These are phyloP conservation scores for Pseudonitzschia multistriata DNA, from an alignment of 108 stramenopile genomes.

Conservation along the genomic window DNA sequence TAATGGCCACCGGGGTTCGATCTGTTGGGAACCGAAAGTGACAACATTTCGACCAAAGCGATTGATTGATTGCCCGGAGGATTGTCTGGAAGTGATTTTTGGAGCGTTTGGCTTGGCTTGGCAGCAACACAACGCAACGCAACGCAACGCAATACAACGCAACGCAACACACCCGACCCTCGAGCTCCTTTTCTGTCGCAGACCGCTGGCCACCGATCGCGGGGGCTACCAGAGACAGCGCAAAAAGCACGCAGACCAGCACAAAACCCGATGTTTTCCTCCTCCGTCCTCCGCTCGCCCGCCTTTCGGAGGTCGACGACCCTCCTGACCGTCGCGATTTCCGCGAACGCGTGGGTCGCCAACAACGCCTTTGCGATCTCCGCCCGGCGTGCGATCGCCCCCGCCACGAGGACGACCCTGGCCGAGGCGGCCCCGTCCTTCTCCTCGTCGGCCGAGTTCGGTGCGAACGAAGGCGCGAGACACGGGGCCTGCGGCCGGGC, in stretches of 20 bases:
- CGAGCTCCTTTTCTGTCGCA: too few species aligned
- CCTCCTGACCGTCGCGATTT: not conserved
- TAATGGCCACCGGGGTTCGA: too few species aligned
- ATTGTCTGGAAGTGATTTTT: too few species aligned
- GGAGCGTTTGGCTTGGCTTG: too few species aligned
- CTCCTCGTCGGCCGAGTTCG: not conserved
- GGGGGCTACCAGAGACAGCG: too few species aligned
- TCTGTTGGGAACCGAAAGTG: too few species aligned
- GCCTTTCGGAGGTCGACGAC: not conserved
- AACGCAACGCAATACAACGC: not conserved
- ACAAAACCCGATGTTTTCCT: conserved; percentile 2
- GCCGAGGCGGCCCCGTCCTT: conserved; percentile 11
- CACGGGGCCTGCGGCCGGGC: conserved; percentile 63
- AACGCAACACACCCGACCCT: not conserved
- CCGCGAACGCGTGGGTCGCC: conserved; percentile 3
- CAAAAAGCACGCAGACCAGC: not conserved
- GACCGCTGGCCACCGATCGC: too few species aligned
- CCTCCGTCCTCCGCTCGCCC: conserved; percentile 4
- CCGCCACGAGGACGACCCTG: conserved; percentile 10
- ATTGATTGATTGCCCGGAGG: too few species aligned
- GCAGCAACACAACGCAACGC: too few species aligned
- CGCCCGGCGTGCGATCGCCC: not conserved
- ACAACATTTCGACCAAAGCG: too few species aligned
- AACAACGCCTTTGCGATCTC: conserved; percentile 6
- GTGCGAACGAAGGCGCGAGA: not conserved